Evolutionary conservation across 805 yeast genomes (phyloP), one percentile per base, ranked within the genome.

Genomic region (Monosporozyma aerobia): DNA sequence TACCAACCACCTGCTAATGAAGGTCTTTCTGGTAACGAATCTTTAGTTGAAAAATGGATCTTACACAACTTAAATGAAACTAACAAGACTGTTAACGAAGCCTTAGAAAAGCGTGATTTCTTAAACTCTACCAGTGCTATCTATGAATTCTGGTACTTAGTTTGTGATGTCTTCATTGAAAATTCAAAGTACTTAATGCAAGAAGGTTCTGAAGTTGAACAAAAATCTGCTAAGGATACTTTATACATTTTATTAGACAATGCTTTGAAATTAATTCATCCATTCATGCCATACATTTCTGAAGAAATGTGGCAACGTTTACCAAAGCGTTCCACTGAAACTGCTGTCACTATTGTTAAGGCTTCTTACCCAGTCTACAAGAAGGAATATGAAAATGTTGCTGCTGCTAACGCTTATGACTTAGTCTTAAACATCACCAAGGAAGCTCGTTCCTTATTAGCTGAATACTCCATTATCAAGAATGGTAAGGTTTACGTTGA

Each of bases 221-320:
- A 83, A 75, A 79, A 80, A 70, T 87, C 96, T 51, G 99, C 98
- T 16, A 87, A 85, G 74, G 95, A 92, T 69, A 94, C 98, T 25
- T 77, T 94, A 60, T 94, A 90, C 81, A 87, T 94, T 37, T 81
- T 95, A 74, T 77, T 92, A 61, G 98, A 94, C 65, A 87, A 86
- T 59, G 97, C 97, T 10, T 79, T 92, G 74, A 84, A 79, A 69
- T 69, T 94, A 74, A 94, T 92, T 61, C 98, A 92, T 69, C 99
- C 99, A 69, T 94, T 89, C 77, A 94, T 94, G 99, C 99, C 99
- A 41, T 94, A 81, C 69, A 76, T 94, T 60, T 85, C 98, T 48
- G 99, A 94, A 73, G 99, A 94, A 77, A 81, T 94, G 87, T 94
- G 97, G 97, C 99, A 94, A 76, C 87, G 98, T 73, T 76, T 94